Percentiles rank a stretch among this genome's conserved stretches.
These are phyloP conservation scores for Dictyostelium discoideum DNA, from an alignment of 78 protist species.

Conservation along the genomic window dicty_2.7 NC_007088.5:3959001-3959500, in stretches of 20 bases:
- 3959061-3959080: conserved; percentile 92
- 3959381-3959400: conserved; percentile 51
- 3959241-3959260: conserved; percentile 97
- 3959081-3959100: conserved; percentile 89
- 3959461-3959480: conserved; percentile 15
- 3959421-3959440: conserved; percentile 49
- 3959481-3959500: background rate
- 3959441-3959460: conserved; percentile 52
- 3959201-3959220: conserved; percentile 96
- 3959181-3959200: conserved; percentile 93
- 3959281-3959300: conserved; percentile 93
- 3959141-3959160: conserved; percentile 97
- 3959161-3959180: conserved; percentile 98
- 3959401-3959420: conserved; percentile 15
- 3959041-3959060: conserved; percentile 86
- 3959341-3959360: conserved; percentile 91
- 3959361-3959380: conserved; percentile 88
- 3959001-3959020: conserved; percentile 94
- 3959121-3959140: conserved; percentile 91
- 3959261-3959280: conserved; percentile 93
- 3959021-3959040: conserved; percentile 90
- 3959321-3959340: conserved; percentile 86
- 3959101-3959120: conserved; percentile 87
- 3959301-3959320: conserved; percentile 72
- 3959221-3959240: conserved; percentile 84